Evolutionary conservation across 371 early-diverging fungal species (phyloP), one percentile per base, ranked within the genome.

Genomic region (Mucor circinelloides): DNA sequence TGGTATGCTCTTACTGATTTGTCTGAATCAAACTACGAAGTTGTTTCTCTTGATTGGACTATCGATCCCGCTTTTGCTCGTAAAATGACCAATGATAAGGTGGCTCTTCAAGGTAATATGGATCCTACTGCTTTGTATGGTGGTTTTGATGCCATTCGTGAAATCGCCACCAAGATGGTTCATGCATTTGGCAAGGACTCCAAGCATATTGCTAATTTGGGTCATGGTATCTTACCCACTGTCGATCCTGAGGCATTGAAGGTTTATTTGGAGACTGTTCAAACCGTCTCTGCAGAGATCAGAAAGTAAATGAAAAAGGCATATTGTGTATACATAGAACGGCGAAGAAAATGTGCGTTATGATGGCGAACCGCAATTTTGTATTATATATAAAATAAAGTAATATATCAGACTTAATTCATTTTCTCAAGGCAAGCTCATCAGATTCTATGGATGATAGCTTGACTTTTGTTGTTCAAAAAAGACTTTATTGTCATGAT

Each of bases 31-130:
- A 85, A 86, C 40, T 97, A 93, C 76, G 94, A 95, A 58, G 90
- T 91, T 32, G 87, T 97, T 6, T 94, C 95, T 23, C 67, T 97
- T 28, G 98, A 97, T 78, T 97, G 95, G 94, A 94, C 95, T 0
- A 81, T 97, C 28, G 85, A 89, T 34, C 97, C 97, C 12, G 72
- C 54, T n/a, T 80, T 78, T 44, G 95, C 93, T 21, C 84, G 85
- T 66, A 63, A 78, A 13, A 75, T 80, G 42, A 87, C 89, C 30
- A 76, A 84, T 69, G 87, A 85, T 54, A 83, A 82, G 44, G 87
- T 91, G 30, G 89, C 91, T 17, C 82, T 99, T 36, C 99, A 99
- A 84, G 99, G 99, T 34, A 99, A 99, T 78, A 91, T 97, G 78
- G 97, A 97, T 71, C 98, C 99, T 5, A 87, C 84, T 19, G 76